These are phyloP conservation scores for Podospora pseudocomata DNA, from an alignment of 495 filamentous ascomycete species.

Conservation along the genomic window DNA sequence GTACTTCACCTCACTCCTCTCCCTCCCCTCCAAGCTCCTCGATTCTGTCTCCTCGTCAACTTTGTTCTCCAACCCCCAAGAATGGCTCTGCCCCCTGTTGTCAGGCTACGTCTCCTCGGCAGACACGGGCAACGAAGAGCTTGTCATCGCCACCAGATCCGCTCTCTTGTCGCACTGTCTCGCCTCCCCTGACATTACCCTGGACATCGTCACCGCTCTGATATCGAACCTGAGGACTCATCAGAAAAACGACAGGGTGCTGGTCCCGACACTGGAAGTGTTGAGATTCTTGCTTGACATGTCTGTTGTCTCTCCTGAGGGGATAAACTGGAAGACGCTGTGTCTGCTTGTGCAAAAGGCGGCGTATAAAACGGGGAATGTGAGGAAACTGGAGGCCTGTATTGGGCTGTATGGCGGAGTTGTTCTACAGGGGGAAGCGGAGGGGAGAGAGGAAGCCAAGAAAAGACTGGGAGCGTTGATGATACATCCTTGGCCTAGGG, in stretches of 20 bases:
- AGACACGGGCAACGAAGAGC: constrained; percentile 75
- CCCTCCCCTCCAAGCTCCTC: constrained; percentile 34
- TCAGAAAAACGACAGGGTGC: constrained; percentile 60
- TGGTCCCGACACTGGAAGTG: constrained; percentile 72
- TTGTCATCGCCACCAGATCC: constrained; percentile 68
- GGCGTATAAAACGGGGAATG: constrained; percentile 75
- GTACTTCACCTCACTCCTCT: constrained; percentile 52
- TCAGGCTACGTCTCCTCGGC: constrained; percentile 79
- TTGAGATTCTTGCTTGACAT: constrained; percentile 68
- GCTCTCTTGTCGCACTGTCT: constrained; percentile 58
- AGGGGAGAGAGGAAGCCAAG: constrained; percentile 38
- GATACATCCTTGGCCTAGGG: constrained; percentile 47
- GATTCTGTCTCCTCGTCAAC: constrained; percentile 17
- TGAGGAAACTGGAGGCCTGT: constrained; percentile 73
- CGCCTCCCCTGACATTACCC: constrained; percentile 29
- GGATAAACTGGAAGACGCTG: constrained; percentile 47
- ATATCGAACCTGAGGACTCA: constrained; percentile 35
- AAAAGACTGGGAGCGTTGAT: constrained; percentile 44
- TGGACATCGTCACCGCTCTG: constrained; percentile 34
- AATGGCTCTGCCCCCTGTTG: constrained; percentile 51
- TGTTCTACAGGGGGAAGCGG: constrained; percentile 21
- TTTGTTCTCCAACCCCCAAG: constrained; percentile 18
- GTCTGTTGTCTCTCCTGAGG: constrained; percentile 33
- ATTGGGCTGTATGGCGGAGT: constrained; percentile 73
- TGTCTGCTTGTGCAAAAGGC: constrained; percentile 70